Evolutionary conservation across 352 stramenopile genomes (phyloP), one percentile per base, ranked within the genome.

Genomic region (Globisporangium emineosum): DNA sequence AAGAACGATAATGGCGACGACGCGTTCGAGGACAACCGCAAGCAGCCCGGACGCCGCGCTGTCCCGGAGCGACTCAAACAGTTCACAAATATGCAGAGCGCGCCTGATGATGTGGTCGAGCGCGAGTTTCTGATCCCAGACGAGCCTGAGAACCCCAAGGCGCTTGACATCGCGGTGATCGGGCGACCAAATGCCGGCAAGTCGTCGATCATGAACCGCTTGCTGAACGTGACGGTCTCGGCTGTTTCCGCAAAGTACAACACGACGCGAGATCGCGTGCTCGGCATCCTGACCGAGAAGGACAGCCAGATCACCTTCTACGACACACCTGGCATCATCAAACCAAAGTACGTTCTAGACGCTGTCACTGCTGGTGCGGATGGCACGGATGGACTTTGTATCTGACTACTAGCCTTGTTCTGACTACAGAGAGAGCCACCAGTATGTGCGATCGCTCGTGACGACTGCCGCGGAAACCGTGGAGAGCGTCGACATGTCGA

Each of bases 161-260:
- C 77, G 6, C 70, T 96, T 58, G 82, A 93, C 61, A 68, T 94
- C 23, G 87, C 87, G 7, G 83, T 96, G 43, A 93, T 96, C 32
- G 87, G 87, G 23, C 83, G 87, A 7, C 87, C 87, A n/a, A 96
- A 96, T 62, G 87, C 87, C 10, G 87, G 87, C 70, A 96, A 96
- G 71, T 93, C 84, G 30, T 93, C 83, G 10, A 90, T 96, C 57
- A 86, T 94, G 71, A 96, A 96, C 71, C 60, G 72, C 0, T 32
- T 96, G 57, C 65, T 94, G 42, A 81, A 91, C 49, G 80, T 86
- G 54, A 96, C 88, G 59, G 80, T 96, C 6, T 96, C 87, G 21
- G 87, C 87, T 2, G 87, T 96, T 5, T 96, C 87, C 7, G 77
- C 85, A 40, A 96, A 96, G 73, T 96, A 96, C 67, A 96, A 96